phyloP scores from a whole-genome alignment of 257 asterid genomes.

The Solanum chaucha region DNA sequence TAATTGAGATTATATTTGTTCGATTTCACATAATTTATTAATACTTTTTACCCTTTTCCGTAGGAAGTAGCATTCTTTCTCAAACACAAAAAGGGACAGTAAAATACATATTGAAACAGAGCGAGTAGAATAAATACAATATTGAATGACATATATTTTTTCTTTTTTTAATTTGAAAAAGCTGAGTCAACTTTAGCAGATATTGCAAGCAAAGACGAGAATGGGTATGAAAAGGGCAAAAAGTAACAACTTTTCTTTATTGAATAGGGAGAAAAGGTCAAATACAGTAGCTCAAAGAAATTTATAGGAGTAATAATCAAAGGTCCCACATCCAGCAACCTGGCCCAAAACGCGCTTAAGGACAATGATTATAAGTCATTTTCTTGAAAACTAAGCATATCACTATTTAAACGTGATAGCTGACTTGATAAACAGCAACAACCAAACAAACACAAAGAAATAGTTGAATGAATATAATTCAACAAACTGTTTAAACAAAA shows the following conservation, averaged over 20 bases:
- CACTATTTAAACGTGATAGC: conserved; percentile 7
- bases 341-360: conserved; percentile 10
- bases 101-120: neutral
- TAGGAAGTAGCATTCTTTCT: neutral
- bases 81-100: neutral
- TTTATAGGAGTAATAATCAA: conserved; percentile 6
- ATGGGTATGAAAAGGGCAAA: neutral
- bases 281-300: conserved; percentile 12
- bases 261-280: conserved; percentile 26
- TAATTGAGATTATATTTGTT: neutral
- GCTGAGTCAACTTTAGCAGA: conserved; percentile 10
- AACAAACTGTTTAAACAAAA: neutral
- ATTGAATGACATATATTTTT: neutral
- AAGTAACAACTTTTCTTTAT: neutral
- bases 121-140: neutral
- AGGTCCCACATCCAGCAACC: conserved; percentile 28
- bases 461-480: neutral
- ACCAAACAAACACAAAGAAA: neutral
- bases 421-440: conserved; percentile 6
- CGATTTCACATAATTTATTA: neutral
- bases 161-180: neutral
- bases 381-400: conserved; percentile 39
- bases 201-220: neutral
- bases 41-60: neutral
- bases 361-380: conserved; percentile 8